Evolutionary conservation across 1,284 basidiomycete genomes (phyloP), one percentile per base, ranked within the genome.

Genomic region (Pseudomicrostroma phylloplanum): DNA sequence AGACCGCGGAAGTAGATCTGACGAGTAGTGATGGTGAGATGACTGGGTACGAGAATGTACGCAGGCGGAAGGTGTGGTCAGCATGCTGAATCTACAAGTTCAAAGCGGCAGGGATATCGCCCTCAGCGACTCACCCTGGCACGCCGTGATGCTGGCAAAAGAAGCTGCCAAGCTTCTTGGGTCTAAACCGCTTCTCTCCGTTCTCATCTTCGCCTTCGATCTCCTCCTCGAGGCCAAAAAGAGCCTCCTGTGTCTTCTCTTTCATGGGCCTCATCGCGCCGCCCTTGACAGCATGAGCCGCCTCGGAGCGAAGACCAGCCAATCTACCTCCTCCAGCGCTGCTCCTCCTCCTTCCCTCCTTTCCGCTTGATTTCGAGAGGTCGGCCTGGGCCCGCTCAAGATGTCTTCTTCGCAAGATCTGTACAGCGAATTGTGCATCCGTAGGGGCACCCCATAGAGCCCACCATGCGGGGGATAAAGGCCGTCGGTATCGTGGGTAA

Each of bases 391-490:
- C 57, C 40, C 48, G 25, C 43, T 65, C 62, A 21, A 65, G 49
- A 53, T 77, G 73, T 7, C 74, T 68, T 54, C 72, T 63, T 51
- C 77, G 73, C 41, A 78, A 61, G n/a, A 78, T 59, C 60, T 76
- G 70, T 11, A 76, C 64, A 0, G 76, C 76, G 36, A 75, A 79
- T 56, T 78, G 74, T 2, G 72, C 76, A 62, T 79, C 77, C 13
- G 77, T 79, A 0, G 77, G 77, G 7, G 72, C 65, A 15, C 77
- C 77, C 55, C 76, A 74, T 9, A 77, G 70, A 6, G 68, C 67
- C 77, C 77, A 79, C 77, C 77, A 79, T 19, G 78, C 57, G 1
- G 77, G 77, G 11, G 67, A 72, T 0, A 79, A 60, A 9, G 77
- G 74, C 41, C 76, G 73, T 1, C 77, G 69, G 60, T 77, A 77